Base-by-base conservation (phyloP, 2,329 filamentous ascomycete genomes). In the Phialophora verrucosa region DNA sequence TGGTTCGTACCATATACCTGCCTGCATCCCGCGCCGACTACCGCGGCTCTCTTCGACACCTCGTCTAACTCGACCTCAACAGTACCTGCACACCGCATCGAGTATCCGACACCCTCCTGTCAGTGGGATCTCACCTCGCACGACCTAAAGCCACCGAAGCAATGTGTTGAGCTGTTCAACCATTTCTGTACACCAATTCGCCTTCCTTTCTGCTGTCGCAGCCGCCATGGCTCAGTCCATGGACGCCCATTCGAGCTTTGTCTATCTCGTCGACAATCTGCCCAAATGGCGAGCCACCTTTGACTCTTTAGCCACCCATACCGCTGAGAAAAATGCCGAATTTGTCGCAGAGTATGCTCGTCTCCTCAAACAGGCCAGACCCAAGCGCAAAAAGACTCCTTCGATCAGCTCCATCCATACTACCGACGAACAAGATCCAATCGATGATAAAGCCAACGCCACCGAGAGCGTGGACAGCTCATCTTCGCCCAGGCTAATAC, bases 211-310 rank as follows among this genome's bases (percentile, higher is more conserved):
- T 53, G 17, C 42, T 61, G 38, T 31, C 58, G 47, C 61, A 23
- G 38, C 50, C 47, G 49, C 23, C 63, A 66, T 64, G 59, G 47
- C 67, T 44, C 56, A 65, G 44, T 54, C 73, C 20, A 78, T 80
- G 75, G 80, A 82, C 73, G 77, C 81, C 47, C 71, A 81, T 54
- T 76, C 78, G 62, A 81, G 80, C 64, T 83, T 83, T 70, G 73
- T 78, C 69, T 75, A 78, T 68, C 75, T 83, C 8, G 72, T 76
- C 53, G 78, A 82, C 59, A 81, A 78, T 64, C 64, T 82, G 17
- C 81, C 81, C 14, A 60, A 73, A n/a, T 83, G 81, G 81, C 77
- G 81, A 53, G 72, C 70, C 49, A 76, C 75, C 60, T 70, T 83
- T 47, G 77, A 81, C 23, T 77, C 80, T 7, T 74, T 83, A n/a